These are phyloP conservation scores for Hyphopichia buzzinii DNA, from an alignment of 1,139 yeast species.

Conservation along the genomic window DNA sequence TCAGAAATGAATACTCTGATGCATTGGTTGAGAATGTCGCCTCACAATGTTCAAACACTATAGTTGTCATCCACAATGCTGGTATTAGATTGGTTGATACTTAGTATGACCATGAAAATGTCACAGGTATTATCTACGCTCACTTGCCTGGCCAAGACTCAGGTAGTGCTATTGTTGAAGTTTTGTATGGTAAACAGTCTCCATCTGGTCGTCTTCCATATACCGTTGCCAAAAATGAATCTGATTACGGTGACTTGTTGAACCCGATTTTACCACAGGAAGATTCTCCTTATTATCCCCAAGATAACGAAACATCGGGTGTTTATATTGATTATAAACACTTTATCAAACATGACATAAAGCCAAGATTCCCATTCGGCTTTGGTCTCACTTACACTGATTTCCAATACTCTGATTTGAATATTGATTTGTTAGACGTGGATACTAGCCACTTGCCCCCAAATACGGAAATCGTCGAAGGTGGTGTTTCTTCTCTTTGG, in stretches of 20 bases:
- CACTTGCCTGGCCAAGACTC: conserved; percentile 59
- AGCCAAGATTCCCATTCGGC: conserved; percentile 62
- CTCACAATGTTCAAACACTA: conserved; percentile 48
- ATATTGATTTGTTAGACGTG: conserved; percentile 49
- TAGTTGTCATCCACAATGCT: conserved; percentile 56
- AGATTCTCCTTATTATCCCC: no score
- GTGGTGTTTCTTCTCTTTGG: conserved; percentile 48
- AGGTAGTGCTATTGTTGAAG: conserved; percentile 42
- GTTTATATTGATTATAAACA: conserved; percentile 54
- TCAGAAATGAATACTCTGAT: no score
- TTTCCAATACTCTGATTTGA: conserved; percentile 44
- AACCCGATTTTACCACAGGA: conserved; percentile 33
- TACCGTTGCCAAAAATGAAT: conserved; percentile 55
- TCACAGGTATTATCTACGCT: conserved; percentile 54
- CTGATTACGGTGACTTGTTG: conserved; percentile 51
- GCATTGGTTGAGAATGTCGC: no score
- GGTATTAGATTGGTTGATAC: conserved; percentile 61
- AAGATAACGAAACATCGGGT: conserved; percentile 49
- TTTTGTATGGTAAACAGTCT: conserved; percentile 55
- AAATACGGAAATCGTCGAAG: conserved; percentile 41
- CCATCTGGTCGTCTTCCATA: conserved; percentile 66
- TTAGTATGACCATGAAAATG: conserved; percentile 58
- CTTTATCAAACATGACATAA: conserved; percentile 54
- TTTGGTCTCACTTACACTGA: conserved; percentile 57
- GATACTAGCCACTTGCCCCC: conserved; percentile 41